Conservation (phyloP, 495 filamentous ascomycete genomes). For the Corynascus novoguineensis region DNA sequence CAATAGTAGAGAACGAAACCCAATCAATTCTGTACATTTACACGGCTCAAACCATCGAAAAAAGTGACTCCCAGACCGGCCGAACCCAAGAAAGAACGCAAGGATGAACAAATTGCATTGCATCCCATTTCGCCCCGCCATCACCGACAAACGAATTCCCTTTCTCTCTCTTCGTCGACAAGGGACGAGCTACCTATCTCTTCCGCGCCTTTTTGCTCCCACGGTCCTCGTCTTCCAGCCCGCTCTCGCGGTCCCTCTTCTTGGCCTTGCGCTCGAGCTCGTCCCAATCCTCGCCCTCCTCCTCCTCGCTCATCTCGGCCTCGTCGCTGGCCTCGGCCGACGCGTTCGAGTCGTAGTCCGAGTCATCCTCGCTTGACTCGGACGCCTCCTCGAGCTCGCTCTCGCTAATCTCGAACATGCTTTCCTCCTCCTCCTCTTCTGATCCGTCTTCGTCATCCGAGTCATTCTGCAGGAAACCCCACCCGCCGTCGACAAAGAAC, state of each 20-base stretch:
- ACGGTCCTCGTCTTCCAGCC: constrained; percentile 61
- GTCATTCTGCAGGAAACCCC: constrained; percentile 85
- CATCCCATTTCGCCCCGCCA: background rate
- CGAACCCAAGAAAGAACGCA: too few species aligned
- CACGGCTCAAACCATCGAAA: too few species aligned
- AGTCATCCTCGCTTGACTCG: constrained; percentile 80
- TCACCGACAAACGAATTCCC: background rate
- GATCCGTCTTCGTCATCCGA: constrained; percentile 77
- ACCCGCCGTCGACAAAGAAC: constrained; percentile 94
- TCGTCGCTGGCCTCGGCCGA: constrained; percentile 69
- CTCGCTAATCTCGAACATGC: constrained; percentile 82
- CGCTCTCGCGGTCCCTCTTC: constrained; percentile 74
- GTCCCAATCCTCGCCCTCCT: constrained; percentile 88
- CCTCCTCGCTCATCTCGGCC: constrained; percentile 58
- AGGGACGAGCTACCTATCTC: constrained; percentile 18
- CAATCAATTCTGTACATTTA: too few species aligned
- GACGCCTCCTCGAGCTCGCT: constrained; percentile 73
- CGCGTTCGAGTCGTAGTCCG: constrained; percentile 88
- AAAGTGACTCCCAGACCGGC: too few species aligned
- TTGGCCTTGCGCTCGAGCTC: constrained; percentile 86
- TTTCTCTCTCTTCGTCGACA: constrained; percentile 33
- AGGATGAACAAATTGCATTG: too few species aligned
- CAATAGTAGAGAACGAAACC: too few species aligned
- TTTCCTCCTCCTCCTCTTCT: constrained; percentile 76
- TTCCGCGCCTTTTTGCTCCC: constrained; percentile 38